Evolutionary conservation across 257 asterid genomes (phyloP).

Genomic region (Solanum sitiens): DNA sequence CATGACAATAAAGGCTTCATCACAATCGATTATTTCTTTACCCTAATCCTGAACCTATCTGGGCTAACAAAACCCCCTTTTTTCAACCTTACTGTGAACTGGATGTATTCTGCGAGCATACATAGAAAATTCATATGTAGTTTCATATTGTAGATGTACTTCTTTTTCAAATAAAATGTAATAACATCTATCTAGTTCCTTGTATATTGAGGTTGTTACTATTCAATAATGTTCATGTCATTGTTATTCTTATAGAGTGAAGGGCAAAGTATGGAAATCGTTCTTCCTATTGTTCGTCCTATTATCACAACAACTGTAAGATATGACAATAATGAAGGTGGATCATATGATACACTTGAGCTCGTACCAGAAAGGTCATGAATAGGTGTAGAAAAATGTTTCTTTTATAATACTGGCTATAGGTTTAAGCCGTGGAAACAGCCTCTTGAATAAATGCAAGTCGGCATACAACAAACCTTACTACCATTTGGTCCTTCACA

Average conservation of each 20-base stretch:
- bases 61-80: not conserved
- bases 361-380: not conserved
- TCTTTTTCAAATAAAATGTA: not conserved
- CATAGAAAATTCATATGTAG: not conserved
- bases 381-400: not conserved
- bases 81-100: not conserved
- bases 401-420: not conserved
- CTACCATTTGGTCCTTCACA: not conserved
- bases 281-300: not conserved
- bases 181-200: not conserved
- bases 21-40: not conserved
- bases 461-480: not conserved
- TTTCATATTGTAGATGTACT: not conserved
- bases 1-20: not conserved
- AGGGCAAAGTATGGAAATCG: not conserved
- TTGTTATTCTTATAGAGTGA: not conserved
- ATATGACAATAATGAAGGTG: not conserved
- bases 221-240: not conserved
- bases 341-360: not conserved
- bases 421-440: not conserved
- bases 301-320: not conserved
- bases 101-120: not conserved
- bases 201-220: not conserved
- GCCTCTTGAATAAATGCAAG: not conserved
- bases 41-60: not conserved